Evolutionary conservation across 2,329 filamentous ascomycete species (phyloP), one percentile per base, ranked within the genome.

Genomic region (Ampelomyces quisqualis): DNA sequence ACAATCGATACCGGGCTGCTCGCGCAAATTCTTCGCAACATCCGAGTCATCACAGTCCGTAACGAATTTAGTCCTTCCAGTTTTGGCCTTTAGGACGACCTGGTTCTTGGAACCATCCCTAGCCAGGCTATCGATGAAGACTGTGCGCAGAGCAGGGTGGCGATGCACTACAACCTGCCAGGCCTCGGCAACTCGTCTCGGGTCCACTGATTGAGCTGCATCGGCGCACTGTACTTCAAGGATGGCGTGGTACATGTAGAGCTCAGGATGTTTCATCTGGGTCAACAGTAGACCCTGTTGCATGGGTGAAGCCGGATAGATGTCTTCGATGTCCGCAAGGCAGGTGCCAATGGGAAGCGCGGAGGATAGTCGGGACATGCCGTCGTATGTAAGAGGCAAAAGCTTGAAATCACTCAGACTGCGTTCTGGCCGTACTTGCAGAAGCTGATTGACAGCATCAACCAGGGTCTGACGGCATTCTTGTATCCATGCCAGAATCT

Each of bases 131-230:
- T 65, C 60, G n/a, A 68, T 51, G 41, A 68, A 67, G 2, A 66
- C 44, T 1, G 64, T 65, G 20, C 64, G 49, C 20, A 68, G 38
- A 2, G 52, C 51, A 13, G 58, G 54, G 31, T 68, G 64, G 4
- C 62, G 62, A 33, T 64, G 53, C 4, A 68, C 60, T 6, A 68
- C 62, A 4, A 58, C 41, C 35, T 67, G 62, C 64, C 64, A 68
- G 14, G 64, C 61, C 21, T 60, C 56, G 18, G 58, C 59, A 17
- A 68, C 41, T 13, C 54, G 57, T 6, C 47, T 38, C 4, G 57
- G 44, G n/a, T 66, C 58, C 6, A 65, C 47, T 0, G 32, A 4
- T 11, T 33, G 34, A 5, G 11, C 34, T 3, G 38, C n/a, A 17
- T 53, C 43, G 1, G 57, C 55, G 2, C 59, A 47, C 27, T 50